Evolutionary conservation across 2,329 filamentous ascomycete genomes (phyloP).

Genomic region (Stagonosporopsis cucurbitacearum): DNA sequence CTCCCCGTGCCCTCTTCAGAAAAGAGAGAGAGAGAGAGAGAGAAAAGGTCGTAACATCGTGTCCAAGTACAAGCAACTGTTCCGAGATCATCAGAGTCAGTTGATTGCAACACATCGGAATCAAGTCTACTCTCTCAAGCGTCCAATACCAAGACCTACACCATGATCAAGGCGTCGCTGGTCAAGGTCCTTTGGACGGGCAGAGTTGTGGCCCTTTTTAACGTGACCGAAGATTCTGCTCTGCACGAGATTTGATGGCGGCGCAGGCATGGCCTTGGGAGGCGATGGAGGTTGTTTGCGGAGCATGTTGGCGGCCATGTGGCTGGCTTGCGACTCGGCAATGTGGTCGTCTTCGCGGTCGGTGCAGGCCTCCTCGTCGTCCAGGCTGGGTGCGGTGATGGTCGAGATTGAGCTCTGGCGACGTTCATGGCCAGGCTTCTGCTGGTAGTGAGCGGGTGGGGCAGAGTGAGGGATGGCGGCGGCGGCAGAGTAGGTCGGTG

Average conservation of each 20-base stretch:
- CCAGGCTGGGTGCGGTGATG: conserved; percentile 51
- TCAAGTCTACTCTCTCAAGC: conserved; percentile 43
- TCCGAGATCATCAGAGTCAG: too few species aligned
- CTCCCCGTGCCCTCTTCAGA: too few species aligned
- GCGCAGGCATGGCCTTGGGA: conserved; percentile 42
- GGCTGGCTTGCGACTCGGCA: conserved; percentile 77
- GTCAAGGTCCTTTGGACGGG: conserved; percentile 39
- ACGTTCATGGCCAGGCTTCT: conserved; percentile 46
- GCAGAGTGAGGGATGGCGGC: conserved; percentile 46
- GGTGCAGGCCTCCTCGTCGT: conserved; percentile 58
- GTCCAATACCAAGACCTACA: conserved; percentile 65
- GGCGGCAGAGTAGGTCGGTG: conserved; percentile 32
- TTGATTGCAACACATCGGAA: too few species aligned
- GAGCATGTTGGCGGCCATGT: conserved; percentile 76
- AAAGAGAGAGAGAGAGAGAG: too few species aligned
- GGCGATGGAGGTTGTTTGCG: conserved; percentile 61
- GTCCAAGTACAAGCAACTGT: too few species aligned
- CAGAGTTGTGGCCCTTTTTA: conserved; percentile 58
- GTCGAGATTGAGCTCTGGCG: conserved; percentile 73
- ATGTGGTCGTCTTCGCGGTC: conserved; percentile 72
- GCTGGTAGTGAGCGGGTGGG: conserved; percentile 50
- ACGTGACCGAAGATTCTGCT: conserved; percentile 68
- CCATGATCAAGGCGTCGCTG: conserved; percentile 53
- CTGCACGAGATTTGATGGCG: conserved; percentile 55
- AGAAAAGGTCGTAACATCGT: conserved; percentile 26